Evolutionary conservation across 148 eudicot species (phyloP).

Genomic region (Gaultheria prostrata): DNA sequence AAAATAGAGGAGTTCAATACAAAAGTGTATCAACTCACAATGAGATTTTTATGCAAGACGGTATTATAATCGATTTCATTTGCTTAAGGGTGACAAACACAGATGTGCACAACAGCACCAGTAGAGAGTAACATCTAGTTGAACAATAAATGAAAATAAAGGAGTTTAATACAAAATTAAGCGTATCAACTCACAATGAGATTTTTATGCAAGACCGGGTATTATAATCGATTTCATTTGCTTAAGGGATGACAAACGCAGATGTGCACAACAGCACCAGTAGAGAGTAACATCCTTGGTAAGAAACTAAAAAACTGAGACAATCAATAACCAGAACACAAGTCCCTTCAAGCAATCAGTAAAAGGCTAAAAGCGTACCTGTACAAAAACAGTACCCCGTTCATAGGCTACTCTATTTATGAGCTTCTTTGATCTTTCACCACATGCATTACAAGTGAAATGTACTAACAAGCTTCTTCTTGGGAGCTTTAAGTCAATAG

Average conservation of each 20-base stretch:
- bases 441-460: conserved; percentile 84
- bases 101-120: neutral
- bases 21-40: neutral
- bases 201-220: neutral
- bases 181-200: neutral
- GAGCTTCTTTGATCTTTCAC: conserved; percentile 68
- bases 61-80: neutral
- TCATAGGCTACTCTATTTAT: conserved; percentile 89
- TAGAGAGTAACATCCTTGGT: neutral
- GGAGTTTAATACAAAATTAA: too few species aligned
- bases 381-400: conserved; percentile 90
- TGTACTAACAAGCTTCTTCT: conserved; percentile 82
- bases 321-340: neutral
- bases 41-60: neutral
- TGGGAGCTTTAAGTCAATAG: conserved; percentile 68
- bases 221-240: neutral
- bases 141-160: too few species aligned
- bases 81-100: neutral
- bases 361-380: conserved; percentile 43
- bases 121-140: too few species aligned
- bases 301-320: neutral
- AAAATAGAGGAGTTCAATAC: too few species aligned
- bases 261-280: neutral
- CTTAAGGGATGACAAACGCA: neutral
- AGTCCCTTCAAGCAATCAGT: neutral